These are phyloP conservation scores for Solanum arcanum DNA, from an alignment of 257 asterid species.

Conservation along the genomic window DNA sequence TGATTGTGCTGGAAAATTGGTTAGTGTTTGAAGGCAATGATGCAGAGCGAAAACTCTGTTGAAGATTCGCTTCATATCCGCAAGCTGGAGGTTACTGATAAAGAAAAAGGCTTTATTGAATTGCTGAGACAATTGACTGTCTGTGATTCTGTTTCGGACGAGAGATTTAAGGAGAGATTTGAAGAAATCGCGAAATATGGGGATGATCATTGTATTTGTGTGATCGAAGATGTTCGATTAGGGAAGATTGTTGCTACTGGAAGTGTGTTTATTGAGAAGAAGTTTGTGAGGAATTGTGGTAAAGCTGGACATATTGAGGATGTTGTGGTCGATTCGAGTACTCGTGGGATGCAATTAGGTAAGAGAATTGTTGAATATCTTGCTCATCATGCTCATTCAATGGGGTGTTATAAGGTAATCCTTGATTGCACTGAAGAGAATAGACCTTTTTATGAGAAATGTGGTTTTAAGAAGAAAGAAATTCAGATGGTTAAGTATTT, in stretches of 20 bases:
- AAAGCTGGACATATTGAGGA: constrained; percentile 87
- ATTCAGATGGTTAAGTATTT: constrained; percentile 77
- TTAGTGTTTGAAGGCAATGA: neutral
- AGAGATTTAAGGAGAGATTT: constrained; percentile 40
- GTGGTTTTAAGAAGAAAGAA: constrained; percentile 69
- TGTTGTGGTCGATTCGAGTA: constrained; percentile 71
- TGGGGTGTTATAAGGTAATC: constrained; percentile 82
- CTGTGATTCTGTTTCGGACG: constrained; percentile 47
- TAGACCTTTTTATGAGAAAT: constrained; percentile 59
- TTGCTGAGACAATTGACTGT: constrained; percentile 60
- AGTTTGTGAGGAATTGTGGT: constrained; percentile 63
- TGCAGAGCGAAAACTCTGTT: neutral
- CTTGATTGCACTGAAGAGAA: constrained; percentile 71
- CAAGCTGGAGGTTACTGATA: constrained; percentile 56
- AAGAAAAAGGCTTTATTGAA: constrained; percentile 53
- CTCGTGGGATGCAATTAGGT: constrained; percentile 68
- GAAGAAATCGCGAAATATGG: constrained; percentile 43
- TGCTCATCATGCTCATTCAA: constrained; percentile 46
- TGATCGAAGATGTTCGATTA: constrained; percentile 41
- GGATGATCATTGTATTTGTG: constrained; percentile 54
- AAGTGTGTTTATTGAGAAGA: constrained; percentile 62
- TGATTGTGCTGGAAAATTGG: neutral
- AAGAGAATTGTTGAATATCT: constrained; percentile 55
- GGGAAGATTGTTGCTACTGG: constrained; percentile 70
- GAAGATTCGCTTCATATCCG: constrained; percentile 36